Base-by-base conservation (phyloP, 176 grass and related monocot genomes). In the Triticum timopheevii region DNA sequence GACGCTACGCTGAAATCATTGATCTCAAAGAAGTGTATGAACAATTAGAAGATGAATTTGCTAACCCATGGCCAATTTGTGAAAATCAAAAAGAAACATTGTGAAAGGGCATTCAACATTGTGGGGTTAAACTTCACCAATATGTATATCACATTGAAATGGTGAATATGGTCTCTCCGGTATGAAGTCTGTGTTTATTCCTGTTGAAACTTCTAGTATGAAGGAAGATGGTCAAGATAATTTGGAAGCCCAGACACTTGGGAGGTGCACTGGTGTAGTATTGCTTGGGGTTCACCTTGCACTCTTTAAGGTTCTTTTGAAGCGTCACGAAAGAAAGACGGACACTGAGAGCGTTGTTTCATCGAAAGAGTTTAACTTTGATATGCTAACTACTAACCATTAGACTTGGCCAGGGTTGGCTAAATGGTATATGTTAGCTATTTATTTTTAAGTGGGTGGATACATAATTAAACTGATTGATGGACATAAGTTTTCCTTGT, bases 401-500 rank as follows among this genome's bases (percentile, higher is more conserved):
- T 87, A 96, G 80, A 94, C 92, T 66, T 96, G 94, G 94, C 97
- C 94, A 10, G 97, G 94, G 80, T 88, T 98, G 89, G 90, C 90
- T 76, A 86, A 94, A 80, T 94, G 97, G 90, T 98, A 96, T 92
- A 84, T 92, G 82, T 86, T 98, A 82, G 97, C 88, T 79, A 54
- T 96, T 86, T 92, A 61, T 81, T 92, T 92, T 89, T 94, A 10
- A 85, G 83, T 75, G 92, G 86, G 35, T 90, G 82, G 83, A 85
- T 95, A 52, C 49, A 52, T 52, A 17, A 52, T 15, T 52, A 52
- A 52, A 52, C 5, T 17, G 49, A 52, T 52, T 0, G 49, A 52
- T 52, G 49, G 49, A 17, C 49, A 52, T 17, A 17, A 52, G 15
- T 50, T 50, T 50, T 50, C 47, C 47, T 75, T 50, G 23, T 7